Conservation (phyloP, 257 asterid species). For the Paulownia fortunei region DNA sequence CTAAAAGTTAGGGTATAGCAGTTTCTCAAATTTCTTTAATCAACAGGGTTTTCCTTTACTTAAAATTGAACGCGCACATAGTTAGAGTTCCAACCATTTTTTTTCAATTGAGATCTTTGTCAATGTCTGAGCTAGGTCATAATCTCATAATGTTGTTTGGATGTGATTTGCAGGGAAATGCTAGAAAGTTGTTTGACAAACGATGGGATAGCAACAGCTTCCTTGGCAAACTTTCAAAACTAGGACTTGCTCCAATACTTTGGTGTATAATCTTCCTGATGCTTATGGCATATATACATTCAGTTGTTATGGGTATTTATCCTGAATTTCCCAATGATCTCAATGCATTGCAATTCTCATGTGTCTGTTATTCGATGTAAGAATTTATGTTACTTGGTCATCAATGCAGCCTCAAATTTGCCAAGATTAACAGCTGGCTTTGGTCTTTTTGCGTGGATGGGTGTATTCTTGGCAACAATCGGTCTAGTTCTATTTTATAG, state of each 20-base stretch:
- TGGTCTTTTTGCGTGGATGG: conserved; percentile 93
- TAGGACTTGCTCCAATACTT: conserved; percentile 95
- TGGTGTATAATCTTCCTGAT: conserved; percentile 79
- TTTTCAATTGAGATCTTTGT: conserved; percentile 10
- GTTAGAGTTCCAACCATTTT: not conserved
- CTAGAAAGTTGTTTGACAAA: conserved; percentile 81
- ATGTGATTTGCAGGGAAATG: conserved; percentile 81
- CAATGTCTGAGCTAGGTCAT: conserved; percentile 7
- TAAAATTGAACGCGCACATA: not conserved
- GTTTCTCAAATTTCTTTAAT: not conserved
- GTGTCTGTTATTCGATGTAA: not conserved
- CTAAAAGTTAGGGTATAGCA: not conserved
- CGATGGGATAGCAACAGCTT: conserved; percentile 77
- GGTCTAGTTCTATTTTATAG: conserved; percentile 83
- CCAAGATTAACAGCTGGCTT: conserved; percentile 89
- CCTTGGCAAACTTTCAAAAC: conserved; percentile 76
- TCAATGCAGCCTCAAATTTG: conserved; percentile 74
- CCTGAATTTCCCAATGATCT: conserved; percentile 25
- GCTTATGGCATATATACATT: conserved; percentile 67
- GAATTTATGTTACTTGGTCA: conserved; percentile 29
- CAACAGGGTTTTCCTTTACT: not conserved
- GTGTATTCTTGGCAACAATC: conserved; percentile 73
- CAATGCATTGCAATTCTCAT: not conserved
- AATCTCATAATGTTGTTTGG: conserved; percentile 16
- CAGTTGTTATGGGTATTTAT: conserved; percentile 77